Base-by-base conservation (phyloP, 257 asterid genomes). In the Euphrasia confusa region DNA sequence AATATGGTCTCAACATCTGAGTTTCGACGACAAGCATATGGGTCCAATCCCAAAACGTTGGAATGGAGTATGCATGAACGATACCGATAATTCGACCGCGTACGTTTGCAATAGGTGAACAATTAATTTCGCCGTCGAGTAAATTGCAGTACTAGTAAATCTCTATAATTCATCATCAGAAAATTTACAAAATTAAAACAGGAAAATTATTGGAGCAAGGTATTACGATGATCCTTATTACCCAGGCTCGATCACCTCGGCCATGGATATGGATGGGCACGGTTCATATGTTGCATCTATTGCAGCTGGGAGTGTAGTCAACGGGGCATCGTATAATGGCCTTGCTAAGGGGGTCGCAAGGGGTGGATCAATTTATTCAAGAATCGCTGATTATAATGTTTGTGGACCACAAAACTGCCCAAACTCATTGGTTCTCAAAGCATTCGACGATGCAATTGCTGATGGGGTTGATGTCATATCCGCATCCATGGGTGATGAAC, bases 181-280 rank as follows among this genome's bases (percentile, higher is more conserved):
- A n/a, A n/a, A n/a, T n/a, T n/a, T 21, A 0, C 1, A 21, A 21
- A 21, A 21, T 21, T 21, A 21, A 28, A 2, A 2, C n/a, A 90
- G 95, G 84, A 91, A 88, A 70, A 4, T 91, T 68, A 86, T 91
- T 26, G 98, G 96, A 71, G 96, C 98, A 32, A 78, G 95, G 71
- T 85, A 76, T 65, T 91, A 91, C 0, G 54, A 35, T 4, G 75
- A 54, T 39, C 53, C 77, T 10, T 71, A 13, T 0, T 2, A 3
- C 0, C 27, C 56, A 15, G 28, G 56, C 1, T 4, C 10, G 1
- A 50, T 50, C 3, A 68, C 69, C 50, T 62, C 95, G 0, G 78
- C 91, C 0, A 69, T 91, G 64, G 98, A 91, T 76, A 53, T 63
- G 35, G 12, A 13, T 0, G 98, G 98, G 15, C 98, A 91, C 45